Conservation (phyloP, 2,329 filamentous ascomycete species). For the Periconia macrospinosa region DNA sequence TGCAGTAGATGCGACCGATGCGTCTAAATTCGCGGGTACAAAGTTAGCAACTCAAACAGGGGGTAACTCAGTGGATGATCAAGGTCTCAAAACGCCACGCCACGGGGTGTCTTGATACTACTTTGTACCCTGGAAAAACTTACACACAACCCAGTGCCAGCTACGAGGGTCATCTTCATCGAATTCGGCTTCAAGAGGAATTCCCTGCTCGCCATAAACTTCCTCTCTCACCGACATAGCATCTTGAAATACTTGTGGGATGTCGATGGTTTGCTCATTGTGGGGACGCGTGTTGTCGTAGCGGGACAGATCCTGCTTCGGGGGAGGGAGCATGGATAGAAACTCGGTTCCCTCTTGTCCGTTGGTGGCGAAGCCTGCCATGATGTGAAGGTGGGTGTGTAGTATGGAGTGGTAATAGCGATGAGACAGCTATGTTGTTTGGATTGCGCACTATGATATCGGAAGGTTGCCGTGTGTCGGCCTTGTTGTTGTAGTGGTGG, state of each 20-base stretch:
- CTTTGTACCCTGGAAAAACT: too few species aligned
- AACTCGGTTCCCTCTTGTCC: slow-evolving; percentile 41
- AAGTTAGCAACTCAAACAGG: too few species aligned
- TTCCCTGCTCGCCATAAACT: slow-evolving; percentile 62
- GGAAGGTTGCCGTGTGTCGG: too few species aligned
- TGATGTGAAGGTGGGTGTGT: not conserved
- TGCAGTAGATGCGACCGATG: slow-evolving; percentile 56
- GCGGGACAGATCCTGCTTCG: slow-evolving; percentile 34
- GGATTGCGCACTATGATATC: too few species aligned
- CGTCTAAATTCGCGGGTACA: too few species aligned
- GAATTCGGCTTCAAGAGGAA: slow-evolving; percentile 68
- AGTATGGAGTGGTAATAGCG: not conserved
- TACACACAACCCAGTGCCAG: slow-evolving; percentile 90
- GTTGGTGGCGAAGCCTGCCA: slow-evolving; percentile 23
- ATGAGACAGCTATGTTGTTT: too few species aligned
- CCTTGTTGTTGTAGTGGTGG: too few species aligned
- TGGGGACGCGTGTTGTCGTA: slow-evolving; percentile 41
- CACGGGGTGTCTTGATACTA: too few species aligned
- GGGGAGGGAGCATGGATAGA: slow-evolving; percentile 41
- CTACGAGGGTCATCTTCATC: slow-evolving; percentile 78
- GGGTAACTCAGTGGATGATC: too few species aligned
- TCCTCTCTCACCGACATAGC: slow-evolving; percentile 60
- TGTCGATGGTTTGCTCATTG: slow-evolving; percentile 34
- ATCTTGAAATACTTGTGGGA: slow-evolving; percentile 53
- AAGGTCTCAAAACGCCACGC: too few species aligned